Evolutionary conservation across 202 grass and related monocot genomes (phyloP).

Genomic region (Carex sylvatica): DNA sequence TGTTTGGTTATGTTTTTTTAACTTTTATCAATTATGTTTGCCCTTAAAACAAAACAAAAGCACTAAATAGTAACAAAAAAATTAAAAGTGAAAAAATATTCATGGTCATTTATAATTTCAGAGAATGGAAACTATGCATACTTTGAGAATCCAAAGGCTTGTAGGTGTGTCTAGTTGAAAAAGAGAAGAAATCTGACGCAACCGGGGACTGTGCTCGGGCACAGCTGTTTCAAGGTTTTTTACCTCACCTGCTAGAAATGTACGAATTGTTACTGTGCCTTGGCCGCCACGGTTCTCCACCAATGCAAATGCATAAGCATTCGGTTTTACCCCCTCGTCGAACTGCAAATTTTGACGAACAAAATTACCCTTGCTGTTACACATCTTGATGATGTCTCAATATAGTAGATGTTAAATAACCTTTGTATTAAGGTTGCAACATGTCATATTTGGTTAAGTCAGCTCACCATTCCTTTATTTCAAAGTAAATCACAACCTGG

Average conservation of each 20-base stretch:
- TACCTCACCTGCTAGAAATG: constrained; percentile 73
- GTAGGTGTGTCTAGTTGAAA: constrained; percentile 29
- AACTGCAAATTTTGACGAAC: constrained; percentile 45
- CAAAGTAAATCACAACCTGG: neutral
- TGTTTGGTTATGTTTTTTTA: neutral
- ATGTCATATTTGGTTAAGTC: neutral
- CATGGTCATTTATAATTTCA: constrained; percentile 1
- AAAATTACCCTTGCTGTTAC: neutral
- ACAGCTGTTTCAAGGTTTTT: constrained; percentile 54
- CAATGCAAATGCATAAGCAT: constrained; percentile 74
- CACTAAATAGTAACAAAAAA: constrained; percentile 6
- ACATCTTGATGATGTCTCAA: neutral
- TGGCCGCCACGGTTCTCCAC: constrained; percentile 80
- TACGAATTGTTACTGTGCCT: constrained; percentile 51
- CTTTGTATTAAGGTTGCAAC: neutral
- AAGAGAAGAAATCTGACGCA: constrained; percentile 55
- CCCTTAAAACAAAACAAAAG: neutral
- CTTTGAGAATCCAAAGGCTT: constrained; percentile 73
- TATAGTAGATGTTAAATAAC: neutral
- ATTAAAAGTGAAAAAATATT: neutral
- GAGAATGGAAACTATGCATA: constrained; percentile 26
- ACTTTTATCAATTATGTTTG: neutral
- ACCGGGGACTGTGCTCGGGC: constrained; percentile 46
- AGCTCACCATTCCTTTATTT: neutral
- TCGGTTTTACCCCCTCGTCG: constrained; percentile 54